Conservation (phyloP, 768 basidiomycete species). For the Dendrothele bispora region DNA sequence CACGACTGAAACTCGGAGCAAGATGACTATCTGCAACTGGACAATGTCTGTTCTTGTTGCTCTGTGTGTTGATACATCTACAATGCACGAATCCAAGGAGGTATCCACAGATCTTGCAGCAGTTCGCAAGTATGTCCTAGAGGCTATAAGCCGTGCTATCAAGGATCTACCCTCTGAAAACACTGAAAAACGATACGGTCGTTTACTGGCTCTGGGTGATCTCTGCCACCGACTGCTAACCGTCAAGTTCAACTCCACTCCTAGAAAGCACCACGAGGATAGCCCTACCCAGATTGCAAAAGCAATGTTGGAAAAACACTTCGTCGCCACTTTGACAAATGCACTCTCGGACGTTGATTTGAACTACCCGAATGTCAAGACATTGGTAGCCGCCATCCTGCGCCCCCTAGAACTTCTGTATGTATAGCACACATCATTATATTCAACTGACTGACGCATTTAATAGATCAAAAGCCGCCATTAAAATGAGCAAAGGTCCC, state of each 20-base stretch:
- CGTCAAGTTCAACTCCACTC: conserved; percentile 63
- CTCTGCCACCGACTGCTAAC: conserved; percentile 86
- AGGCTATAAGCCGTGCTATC: conserved; percentile 82
- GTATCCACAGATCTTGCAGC: conserved; percentile 74
- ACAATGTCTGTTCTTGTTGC: conserved; percentile 89
- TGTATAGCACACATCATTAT: conserved; percentile 25
- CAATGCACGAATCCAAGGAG: conserved; percentile 70
- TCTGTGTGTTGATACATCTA: conserved; percentile 84
- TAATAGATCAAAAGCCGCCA: conserved; percentile 88
- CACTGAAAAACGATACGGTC: conserved; percentile 81
- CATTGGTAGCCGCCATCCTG: conserved; percentile 83
- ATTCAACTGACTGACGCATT: conserved; percentile 13
- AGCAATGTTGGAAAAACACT: conserved; percentile 98
- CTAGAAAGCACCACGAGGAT: conserved; percentile 65
- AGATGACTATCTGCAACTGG: conserved; percentile 74
- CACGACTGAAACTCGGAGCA: conserved; percentile 52
- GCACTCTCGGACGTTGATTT: conserved; percentile 92
- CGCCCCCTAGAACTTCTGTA: conserved; percentile 89
- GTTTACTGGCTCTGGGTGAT: conserved; percentile 83
- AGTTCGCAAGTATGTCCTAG: conserved; percentile 92
- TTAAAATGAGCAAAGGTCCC: conserved; percentile 89
- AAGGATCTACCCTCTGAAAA: conserved; percentile 70
- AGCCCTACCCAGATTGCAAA: conserved; percentile 92
- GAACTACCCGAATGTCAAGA: conserved; percentile 90
- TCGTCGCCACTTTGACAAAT: conserved; percentile 83